Evolutionary conservation across 805 yeast species (phyloP), one percentile per base, ranked within the genome.

Genomic region (Cyberlindnera lachancei): DNA sequence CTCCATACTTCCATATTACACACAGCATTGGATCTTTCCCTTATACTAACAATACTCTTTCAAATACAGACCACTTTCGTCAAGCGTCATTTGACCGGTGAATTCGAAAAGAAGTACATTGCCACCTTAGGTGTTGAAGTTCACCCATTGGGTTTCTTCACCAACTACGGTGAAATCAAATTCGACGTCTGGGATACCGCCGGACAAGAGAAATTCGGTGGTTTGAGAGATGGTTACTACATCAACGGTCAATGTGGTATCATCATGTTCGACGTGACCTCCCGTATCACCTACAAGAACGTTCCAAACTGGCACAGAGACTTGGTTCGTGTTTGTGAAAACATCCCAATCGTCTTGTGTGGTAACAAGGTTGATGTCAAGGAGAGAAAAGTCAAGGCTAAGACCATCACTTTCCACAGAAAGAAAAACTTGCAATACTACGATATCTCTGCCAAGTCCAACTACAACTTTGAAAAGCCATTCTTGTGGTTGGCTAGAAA

Each of bases 271-370:
- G 99, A 92, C 68, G 98, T 92, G 45, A 92, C 99, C 44, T 87
- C 97, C 33, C 88, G 99, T 75, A 90, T 92, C 71, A 92, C 98
- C 52, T 92, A 92, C 75, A 92, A 92, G 75, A 92, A 92, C 68
- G 99, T 92, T 63, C 98, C 99, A 65, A 94, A 92, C 84, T 92
- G 99, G 99, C 96, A 94, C 81, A 83, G 98, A 73, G 99, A 92
- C 68, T 76, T 92, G 61, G 96, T 92, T 46, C 86, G 99, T 72
- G 99, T 92, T 46, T 92, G 99, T 73, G 99, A 92, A 73, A 92
- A 90, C 79, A 92, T 92, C 55, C 99, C 99, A 56, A 92, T 92
- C 56, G 99, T 92, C 41, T 74, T 92, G 50, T 86, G 96, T 73
- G 99, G 99, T 71, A 92, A 92, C 83, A 92, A 92, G 73, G 99